Base-by-base conservation (phyloP, 352 stramenopile genomes). In the Phytophthora citricola region DNA sequence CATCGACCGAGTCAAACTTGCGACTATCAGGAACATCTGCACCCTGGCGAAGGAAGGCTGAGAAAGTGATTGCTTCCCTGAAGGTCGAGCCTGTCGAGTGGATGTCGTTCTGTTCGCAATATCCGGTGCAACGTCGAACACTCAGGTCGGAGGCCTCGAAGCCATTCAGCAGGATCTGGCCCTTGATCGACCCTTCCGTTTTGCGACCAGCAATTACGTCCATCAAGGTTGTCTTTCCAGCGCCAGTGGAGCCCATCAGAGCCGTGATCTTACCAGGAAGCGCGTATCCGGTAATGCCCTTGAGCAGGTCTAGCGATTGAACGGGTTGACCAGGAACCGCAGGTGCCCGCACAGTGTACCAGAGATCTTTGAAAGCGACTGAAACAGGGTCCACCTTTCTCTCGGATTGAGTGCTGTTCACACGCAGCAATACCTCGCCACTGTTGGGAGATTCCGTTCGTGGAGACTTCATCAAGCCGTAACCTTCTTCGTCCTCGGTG, bases 131-230 rank as follows among this genome's bases (percentile, higher is more conserved):
- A 0, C 81, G 77, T 11, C 79, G 81, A 45, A 92, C 82, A 2
- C 75, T 74, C 2, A 89, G 66, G 34, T 89, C 78, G 2, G 74
- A 75, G 5, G 80, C 80, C 22, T 81, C 66, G 34, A 70, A 75
- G 36, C 80, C 83, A 49, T 91, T 93, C 5, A 81, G 66, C 14
- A 89, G 55, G 34, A 97, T 87, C 12, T 90, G 65, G 2, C 92
- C 92, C 6, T 66, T 59, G 62, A 95, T 89, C 10, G 55, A 83
- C 24, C 96, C 95, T 14, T 65, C 79, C 0, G 57, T 71, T 75
- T 98, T 99, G 12, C 96, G 81, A 20, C 96, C 77, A 3, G 94
- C 91, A 53, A 99, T 95, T 7, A 98, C 94, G 70, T 99, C 95
- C 74, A 98, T 95, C 1, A 99, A 68, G 5, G 96, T 99, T 14